Conservation (phyloP, 345 rosid species). For the Brassica incana region DNA sequence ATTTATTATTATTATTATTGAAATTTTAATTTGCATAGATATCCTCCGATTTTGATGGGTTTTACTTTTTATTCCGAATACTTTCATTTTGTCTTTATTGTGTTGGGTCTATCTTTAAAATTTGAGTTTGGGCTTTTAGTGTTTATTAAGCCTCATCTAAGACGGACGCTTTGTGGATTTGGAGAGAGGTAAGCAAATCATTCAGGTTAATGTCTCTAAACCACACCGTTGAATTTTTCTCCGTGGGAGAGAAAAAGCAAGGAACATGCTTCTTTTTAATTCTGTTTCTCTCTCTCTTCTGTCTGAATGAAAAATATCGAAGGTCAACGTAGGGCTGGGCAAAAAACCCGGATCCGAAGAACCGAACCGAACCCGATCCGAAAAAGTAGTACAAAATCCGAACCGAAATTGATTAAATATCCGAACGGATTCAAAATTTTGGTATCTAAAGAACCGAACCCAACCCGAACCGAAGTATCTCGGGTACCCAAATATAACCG, state of each 20-base stretch:
- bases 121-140: not conserved
- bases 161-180: not conserved
- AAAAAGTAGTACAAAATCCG: too few relatives aligned
- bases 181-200: not conserved
- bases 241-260: constrained; percentile 2
- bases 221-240: constrained; percentile 10
- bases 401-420: too few relatives aligned
- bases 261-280: constrained; percentile 14
- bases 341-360: too few relatives aligned
- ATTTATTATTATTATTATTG: too few relatives aligned
- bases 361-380: too few relatives aligned
- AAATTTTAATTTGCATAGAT: not conserved
- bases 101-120: constrained; percentile 1
- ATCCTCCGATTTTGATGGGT: not conserved
- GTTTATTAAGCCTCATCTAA: not conserved
- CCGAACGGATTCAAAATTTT: too few relatives aligned
- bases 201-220: not conserved
- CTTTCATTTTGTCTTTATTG: not conserved
- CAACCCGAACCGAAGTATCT: too few relatives aligned
- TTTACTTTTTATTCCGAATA: not conserved
- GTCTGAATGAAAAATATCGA: constrained; percentile 11
- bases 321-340: too few relatives aligned
- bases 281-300: not conserved
- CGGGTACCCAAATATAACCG: too few relatives aligned
- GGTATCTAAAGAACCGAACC: too few relatives aligned